phyloP scores from a whole-genome alignment of 2,329 filamentous ascomycete genomes.

The Fusarium nodosum region DNA sequence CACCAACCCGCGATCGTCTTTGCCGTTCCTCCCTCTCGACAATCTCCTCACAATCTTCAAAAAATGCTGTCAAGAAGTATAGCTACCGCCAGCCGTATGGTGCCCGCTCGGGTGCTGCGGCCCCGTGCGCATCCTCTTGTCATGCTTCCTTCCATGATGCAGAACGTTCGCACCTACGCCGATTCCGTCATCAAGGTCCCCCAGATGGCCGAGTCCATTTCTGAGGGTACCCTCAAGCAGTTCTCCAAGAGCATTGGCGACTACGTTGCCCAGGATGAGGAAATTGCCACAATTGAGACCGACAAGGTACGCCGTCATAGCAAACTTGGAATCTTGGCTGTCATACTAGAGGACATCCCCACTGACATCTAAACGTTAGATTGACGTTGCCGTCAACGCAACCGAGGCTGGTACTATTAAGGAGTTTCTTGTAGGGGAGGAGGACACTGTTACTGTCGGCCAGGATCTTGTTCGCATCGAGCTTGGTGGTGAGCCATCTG shows the following conservation, averaged over 20 bases:
- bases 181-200: conserved; percentile 93
- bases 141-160: conserved; percentile 66
- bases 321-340: background rate
- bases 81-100: conserved; percentile 59
- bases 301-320: conserved; percentile 78
- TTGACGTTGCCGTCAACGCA: conserved; percentile 96
- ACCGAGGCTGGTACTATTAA: conserved; percentile 91
- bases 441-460: conserved; percentile 94
- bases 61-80: conserved; percentile 61
- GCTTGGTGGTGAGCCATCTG: conserved; percentile 70
- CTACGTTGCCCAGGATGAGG: conserved; percentile 94
- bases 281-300: conserved; percentile 98
- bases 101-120: conserved; percentile 58
- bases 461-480: conserved; percentile 92
- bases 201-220: conserved; percentile 98
- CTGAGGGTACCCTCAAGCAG: conserved; percentile 95
- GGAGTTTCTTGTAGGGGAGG: conserved; percentile 90
- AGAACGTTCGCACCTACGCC: conserved; percentile 74
- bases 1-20: conserved; percentile 18
- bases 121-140: conserved; percentile 51
- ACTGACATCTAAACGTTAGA: conserved; percentile 65
- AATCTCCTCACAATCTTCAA: conserved; percentile 33
- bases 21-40: conserved; percentile 8
- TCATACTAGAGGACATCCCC: background rate
- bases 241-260: conserved; percentile 94